Percentiles rank a stretch among this genome's conserved stretches.
phyloP scores from a whole-genome alignment of 2,329 filamentous ascomycete genomes.

The Fusarium pilosicola region DNA sequence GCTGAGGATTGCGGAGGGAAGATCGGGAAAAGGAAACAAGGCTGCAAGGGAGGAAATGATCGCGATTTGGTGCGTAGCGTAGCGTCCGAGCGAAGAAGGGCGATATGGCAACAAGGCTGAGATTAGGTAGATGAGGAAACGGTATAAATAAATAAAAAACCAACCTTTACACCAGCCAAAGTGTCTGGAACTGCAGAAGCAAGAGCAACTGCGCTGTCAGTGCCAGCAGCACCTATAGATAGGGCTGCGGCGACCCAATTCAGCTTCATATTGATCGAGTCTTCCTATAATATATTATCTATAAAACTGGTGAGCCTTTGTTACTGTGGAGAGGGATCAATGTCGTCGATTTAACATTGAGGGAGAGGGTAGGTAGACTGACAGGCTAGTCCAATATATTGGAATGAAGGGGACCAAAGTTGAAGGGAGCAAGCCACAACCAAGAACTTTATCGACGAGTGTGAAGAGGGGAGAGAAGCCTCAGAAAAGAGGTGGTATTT shows the following conservation, averaged over 20 bases:
- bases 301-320: background rate
- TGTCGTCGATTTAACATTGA: background rate
- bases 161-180: slow-evolving; percentile 26
- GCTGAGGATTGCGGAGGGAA: background rate
- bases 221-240: slow-evolving; percentile 45
- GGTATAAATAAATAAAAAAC: background rate
- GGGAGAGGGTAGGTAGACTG: background rate
- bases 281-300: background rate
- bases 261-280: slow-evolving; percentile 48
- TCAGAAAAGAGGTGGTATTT: background rate
- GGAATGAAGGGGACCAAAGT: background rate
- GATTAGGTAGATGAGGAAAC: background rate
- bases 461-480: background rate
- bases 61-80: background rate
- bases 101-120: background rate
- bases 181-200: slow-evolving; percentile 9
- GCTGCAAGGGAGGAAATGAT: background rate
- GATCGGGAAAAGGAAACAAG: background rate
- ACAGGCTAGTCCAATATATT: slow-evolving; percentile 28
- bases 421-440: background rate
- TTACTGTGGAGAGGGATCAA: background rate
- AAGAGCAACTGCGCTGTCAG: slow-evolving; percentile 37
- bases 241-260: slow-evolving; percentile 46
- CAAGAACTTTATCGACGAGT: background rate
- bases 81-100: background rate